phyloP scores from a whole-genome alignment of 2,329 filamentous ascomycete genomes.

The Zarea fungicola region DNA sequence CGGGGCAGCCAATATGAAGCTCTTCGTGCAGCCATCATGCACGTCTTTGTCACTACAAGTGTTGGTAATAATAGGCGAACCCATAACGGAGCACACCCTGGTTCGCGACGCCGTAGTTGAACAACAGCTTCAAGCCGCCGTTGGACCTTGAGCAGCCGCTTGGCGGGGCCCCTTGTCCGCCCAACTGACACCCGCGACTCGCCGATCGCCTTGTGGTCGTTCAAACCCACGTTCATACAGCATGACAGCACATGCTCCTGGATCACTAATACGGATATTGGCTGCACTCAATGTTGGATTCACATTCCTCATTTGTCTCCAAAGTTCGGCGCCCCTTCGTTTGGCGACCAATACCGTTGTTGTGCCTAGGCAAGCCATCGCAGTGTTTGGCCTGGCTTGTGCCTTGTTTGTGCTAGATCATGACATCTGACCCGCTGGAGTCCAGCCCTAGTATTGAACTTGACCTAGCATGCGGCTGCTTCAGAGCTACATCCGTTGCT shows the following conservation, averaged over 20 bases:
- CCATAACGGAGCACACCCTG: no score
- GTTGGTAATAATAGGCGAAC: neutral
- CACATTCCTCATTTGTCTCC: no score
- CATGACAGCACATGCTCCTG: no score
- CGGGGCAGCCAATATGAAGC: neutral
- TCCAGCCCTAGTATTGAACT: neutral
- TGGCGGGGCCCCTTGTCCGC: slow-evolving; percentile 1
- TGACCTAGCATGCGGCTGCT: slow-evolving; percentile 4
- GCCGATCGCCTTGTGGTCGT: slow-evolving; percentile 9
- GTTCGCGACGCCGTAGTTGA: neutral
- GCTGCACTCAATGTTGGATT: no score
- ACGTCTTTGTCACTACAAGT: slow-evolving; percentile 3
- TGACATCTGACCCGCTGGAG: neutral
- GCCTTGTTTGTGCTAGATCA: neutral
- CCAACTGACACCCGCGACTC: slow-evolving; percentile 7
- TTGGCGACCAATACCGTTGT: no score
- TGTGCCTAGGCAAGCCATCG: no score
- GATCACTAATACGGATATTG: no score
- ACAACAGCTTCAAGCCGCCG: slow-evolving; percentile 2
- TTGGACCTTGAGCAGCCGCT: neutral
- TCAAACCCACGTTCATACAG: neutral
- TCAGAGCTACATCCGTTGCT: slow-evolving; percentile 7
- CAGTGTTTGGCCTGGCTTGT: no score
- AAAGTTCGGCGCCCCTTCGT: no score
- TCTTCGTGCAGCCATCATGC: slow-evolving; percentile 1